Evolutionary conservation across 306 rosid genomes (phyloP), one percentile per base, ranked within the genome.

Genomic region (Vigna angularis): DNA sequence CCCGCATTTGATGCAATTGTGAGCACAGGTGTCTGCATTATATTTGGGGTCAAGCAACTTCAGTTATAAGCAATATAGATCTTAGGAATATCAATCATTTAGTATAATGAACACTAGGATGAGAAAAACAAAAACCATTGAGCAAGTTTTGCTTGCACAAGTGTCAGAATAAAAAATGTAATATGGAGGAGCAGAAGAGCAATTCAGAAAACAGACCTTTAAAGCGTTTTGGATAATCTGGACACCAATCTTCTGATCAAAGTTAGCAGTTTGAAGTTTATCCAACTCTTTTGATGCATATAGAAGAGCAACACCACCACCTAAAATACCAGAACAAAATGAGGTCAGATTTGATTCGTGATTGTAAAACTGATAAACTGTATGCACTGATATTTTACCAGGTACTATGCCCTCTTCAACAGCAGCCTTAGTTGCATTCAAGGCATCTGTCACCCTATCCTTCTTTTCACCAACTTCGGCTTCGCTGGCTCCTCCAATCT

Each of bases 401-500:
- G 98, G 91, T 66, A 94, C 89, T 22, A 90, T 91, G 82, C 98
- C 98, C 84, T 94, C 98, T 83, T 94, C 98, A 18, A 94, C 98
- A 1, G 98, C 98, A 14, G 98, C 98, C 76, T 91, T 94, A n/a
- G 98, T 94, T 77, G 97, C 98, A 85, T 94, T 94, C 18, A 94
- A 82, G 75, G 98, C 98, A 84, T 94, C 98, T 0, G 94, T 94
- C 73, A 94, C 98, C 81, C 98, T 94, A 62, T 94, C 98, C 84
- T 94, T 94, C 85, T 94, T 94, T 85, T 94, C 98, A 47, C 97
- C 53, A 59, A 94, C 98, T 92, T 94, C 98, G 20, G 91, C 85
- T 83, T 94, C 98, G 81, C 98, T 94, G 42, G 98, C 98, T 85
- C 98, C 98, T 82, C 98, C 98, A 85, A 94, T 94, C 97, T 94